Evolutionary conservation across 768 basidiomycete species (phyloP).

Genomic region (Glaciozyma martinii): DNA sequence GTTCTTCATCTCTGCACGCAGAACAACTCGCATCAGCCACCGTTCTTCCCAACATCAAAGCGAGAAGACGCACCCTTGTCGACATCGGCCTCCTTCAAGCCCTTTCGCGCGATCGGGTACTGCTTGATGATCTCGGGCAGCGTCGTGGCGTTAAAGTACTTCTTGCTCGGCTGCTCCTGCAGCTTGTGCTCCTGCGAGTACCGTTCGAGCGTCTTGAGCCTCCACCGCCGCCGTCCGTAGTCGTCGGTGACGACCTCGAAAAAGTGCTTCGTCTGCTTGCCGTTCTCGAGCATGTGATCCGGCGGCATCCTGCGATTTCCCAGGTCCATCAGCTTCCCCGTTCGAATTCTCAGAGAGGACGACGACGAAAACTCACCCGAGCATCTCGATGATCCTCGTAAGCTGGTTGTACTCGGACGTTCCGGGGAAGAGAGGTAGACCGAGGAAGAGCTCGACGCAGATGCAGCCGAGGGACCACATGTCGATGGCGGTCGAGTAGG

Average conservation of each 20-base stretch:
- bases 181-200: conserved; percentile 91
- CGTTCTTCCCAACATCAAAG: neutral
- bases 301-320: conserved; percentile 63
- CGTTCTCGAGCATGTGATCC: conserved; percentile 83
- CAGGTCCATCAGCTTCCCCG: conserved; percentile 1
- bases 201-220: conserved; percentile 83
- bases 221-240: conserved; percentile 64
- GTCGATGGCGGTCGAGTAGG: conserved; percentile 90
- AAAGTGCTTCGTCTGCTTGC: conserved; percentile 90
- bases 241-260: conserved; percentile 72
- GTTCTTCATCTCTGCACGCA: conserved; percentile 70
- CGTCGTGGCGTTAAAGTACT: conserved; percentile 92
- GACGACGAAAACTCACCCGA: conserved; percentile 60
- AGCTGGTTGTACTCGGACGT: conserved; percentile 99
- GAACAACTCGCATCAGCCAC: neutral
- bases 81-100: conserved; percentile 75
- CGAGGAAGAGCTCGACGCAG: conserved; percentile 94
- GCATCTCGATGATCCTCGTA: conserved; percentile 93
- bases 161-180: conserved; percentile 95
- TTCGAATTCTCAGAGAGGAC: neutral
- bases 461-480: conserved; percentile 99
- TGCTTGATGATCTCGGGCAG: conserved; percentile 92
- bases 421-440: conserved; percentile 90
- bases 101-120: conserved; percentile 75
- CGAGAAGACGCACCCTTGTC: conserved; percentile 31